Conservation (phyloP, 2,329 filamentous ascomycete species). For the Aspergillus sp. region DNA sequence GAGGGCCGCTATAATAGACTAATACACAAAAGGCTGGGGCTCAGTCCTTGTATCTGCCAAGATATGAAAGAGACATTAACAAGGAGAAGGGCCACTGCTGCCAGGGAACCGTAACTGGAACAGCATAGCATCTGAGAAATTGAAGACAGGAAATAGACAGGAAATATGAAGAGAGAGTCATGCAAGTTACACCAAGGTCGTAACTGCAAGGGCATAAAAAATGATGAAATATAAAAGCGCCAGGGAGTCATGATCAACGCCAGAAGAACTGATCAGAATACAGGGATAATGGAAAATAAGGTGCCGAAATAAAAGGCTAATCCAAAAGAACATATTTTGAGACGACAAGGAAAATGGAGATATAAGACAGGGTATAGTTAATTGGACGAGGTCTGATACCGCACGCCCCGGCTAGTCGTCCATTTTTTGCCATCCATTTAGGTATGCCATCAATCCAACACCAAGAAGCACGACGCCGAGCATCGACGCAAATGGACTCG, state of each 20-base stretch:
- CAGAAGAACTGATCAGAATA: slow-evolving; percentile 5
- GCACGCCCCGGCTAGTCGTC: slow-evolving; percentile 41
- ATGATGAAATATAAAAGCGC: slow-evolving; percentile 12
- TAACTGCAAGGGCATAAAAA: slow-evolving; percentile 26
- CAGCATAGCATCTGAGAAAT: slow-evolving; percentile 17
- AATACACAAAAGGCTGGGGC: slow-evolving; percentile 27
- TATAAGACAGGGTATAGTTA: slow-evolving; percentile 8
- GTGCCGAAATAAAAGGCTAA: slow-evolving; percentile 7
- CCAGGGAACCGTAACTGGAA: slow-evolving; percentile 30
- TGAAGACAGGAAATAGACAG: slow-evolving; percentile 16
- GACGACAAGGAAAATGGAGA: slow-evolving; percentile 14
- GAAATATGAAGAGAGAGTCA: slow-evolving; percentile 21
- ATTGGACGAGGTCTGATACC: background rate
- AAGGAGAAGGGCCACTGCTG: slow-evolving; percentile 19
- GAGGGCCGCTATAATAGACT: slow-evolving; percentile 23
- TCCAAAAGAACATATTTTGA: slow-evolving; percentile 13
- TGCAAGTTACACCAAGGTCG: slow-evolving; percentile 27
- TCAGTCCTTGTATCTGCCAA: slow-evolving; percentile 22
- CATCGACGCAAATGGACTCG: slow-evolving; percentile 77
- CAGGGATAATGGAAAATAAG: slow-evolving; percentile 6
- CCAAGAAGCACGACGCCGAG: slow-evolving; percentile 77
- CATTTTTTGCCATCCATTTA: slow-evolving; percentile 75
- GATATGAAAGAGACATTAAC: slow-evolving; percentile 24
- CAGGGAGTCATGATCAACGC: slow-evolving; percentile 17
- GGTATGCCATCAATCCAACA: slow-evolving; percentile 81